These are phyloP conservation scores for Cutaneotrichosporon curvatum DNA, from an alignment of 1,284 basidiomycete species.

Conservation along the genomic window DNA sequence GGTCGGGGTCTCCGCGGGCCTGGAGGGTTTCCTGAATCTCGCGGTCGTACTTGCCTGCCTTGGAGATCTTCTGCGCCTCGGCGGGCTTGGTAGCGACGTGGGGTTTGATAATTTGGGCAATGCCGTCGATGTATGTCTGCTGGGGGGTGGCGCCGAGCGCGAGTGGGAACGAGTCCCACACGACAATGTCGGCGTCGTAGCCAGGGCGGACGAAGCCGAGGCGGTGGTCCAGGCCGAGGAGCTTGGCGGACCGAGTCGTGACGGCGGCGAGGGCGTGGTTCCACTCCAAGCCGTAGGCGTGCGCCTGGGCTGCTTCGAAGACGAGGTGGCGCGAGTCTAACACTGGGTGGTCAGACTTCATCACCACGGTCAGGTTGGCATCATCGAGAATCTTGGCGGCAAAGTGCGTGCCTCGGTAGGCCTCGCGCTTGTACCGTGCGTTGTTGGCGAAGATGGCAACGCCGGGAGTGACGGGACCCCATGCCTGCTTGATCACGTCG, in stretches of 20 bases:
- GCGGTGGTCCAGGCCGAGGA: constrained; percentile 71
- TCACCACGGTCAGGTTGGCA: constrained; percentile 61
- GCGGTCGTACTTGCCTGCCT: constrained; percentile 34
- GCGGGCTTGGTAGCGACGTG: constrained; percentile 35
- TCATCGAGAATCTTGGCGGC: constrained; percentile 72
- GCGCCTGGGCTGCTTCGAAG: constrained; percentile 80
- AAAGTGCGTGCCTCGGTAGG: constrained; percentile 77
- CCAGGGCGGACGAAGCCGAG: constrained; percentile 67
- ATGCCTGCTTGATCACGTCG: constrained; percentile 52
- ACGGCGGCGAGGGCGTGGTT: constrained; percentile 53
- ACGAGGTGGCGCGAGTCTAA: constrained; percentile 70
- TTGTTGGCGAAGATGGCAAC: constrained; percentile 66
- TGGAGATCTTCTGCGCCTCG: constrained; percentile 35
- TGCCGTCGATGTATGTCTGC: constrained; percentile 57
- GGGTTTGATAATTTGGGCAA: constrained; percentile 45
- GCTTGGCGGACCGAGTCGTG: constrained; percentile 67
- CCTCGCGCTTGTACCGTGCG: constrained; percentile 66
- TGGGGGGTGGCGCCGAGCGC: constrained; percentile 55
- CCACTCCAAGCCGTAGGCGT: constrained; percentile 56
- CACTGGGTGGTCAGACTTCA: constrained; percentile 59
- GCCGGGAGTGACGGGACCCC: constrained; percentile 52
- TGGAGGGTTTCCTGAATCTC: constrained; percentile 35
- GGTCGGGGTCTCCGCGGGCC: constrained; percentile 42
- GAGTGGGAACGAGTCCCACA: constrained; percentile 84
- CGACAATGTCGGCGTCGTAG: constrained; percentile 58